Evolutionary conservation across 176 grass and related monocot species (phyloP), one percentile per base, ranked within the genome.

Genomic region (Poa annua): DNA sequence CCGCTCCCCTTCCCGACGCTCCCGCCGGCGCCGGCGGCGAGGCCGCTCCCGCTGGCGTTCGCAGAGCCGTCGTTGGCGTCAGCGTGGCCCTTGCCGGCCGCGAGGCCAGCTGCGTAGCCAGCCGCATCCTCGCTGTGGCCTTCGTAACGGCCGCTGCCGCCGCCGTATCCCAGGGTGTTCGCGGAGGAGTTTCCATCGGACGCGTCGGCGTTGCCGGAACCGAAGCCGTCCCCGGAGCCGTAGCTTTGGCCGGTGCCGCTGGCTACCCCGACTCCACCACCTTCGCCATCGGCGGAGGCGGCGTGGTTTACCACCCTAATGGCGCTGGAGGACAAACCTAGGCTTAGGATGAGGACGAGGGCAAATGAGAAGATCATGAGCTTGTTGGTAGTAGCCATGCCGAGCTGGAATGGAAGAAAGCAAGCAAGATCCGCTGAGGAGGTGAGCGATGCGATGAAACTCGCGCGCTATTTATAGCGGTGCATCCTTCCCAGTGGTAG

Each of bases 301-400:
- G 83, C 64, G 25, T 78, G 74, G 12, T 24, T 85, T 3, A 85
- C 74, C 0, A 77, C 33, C 35, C 73, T 84, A n/a, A 77, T 77
- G 39, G 74, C 83, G 45, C 45, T 78, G 75, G 65, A 49, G 75
- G 65, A 49, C 21, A 79, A 9, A 4, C 47, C 47, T 25, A 71
- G 11, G 75, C 83, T 68, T 22, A 85, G 12, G 4, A 85, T 26
- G 8, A 85, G 8, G 6, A 78, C 20, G 13, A 85, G 51, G 74
- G 62, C 75, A 35, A 35, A 1, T 3, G 24, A 53, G 9, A 85
- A 7, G 25, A 16, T n/a, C n/a, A n/a, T 64, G 4, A 78, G 24
- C 64, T 85, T 49, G 42, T 45, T 85, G 4, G 17, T 78, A 19
- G 50, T 59, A 8, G 50, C 74, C 83, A 85, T 85, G 2, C 62